phyloP scores from a whole-genome alignment of 768 basidiomycete genomes.

The Ramaria rubella region DNA sequence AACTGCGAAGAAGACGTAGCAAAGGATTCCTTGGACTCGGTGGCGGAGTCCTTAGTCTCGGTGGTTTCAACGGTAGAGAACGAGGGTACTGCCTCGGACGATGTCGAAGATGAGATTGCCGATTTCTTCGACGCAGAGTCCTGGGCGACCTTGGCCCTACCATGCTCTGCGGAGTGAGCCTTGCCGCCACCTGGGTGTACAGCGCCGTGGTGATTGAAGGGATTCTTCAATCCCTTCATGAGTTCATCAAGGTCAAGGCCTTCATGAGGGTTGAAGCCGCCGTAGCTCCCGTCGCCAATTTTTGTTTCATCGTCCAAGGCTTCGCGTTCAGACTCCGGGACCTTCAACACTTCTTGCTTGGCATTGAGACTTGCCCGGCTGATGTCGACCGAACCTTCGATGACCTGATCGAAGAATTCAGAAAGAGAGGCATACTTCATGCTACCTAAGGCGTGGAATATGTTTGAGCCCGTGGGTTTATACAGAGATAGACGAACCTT shows the following conservation, averaged over 20 bases:
- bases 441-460: conserved; percentile 38
- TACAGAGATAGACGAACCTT: conserved; percentile 41
- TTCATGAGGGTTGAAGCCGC: conserved; percentile 8
- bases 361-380: conserved; percentile 34
- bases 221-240: neutral
- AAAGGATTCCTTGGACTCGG: too few species aligned
- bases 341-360: conserved; percentile 3
- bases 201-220: conserved; percentile 1
- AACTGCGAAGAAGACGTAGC: too few species aligned
- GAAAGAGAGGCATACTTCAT: conserved; percentile 70
- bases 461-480: neutral
- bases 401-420: conserved; percentile 64
- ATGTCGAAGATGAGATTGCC: neutral
- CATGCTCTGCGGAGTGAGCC: neutral
- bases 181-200: neutral
- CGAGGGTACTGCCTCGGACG: neutral
- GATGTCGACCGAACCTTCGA: conserved; percentile 63
- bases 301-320: conserved; percentile 5
- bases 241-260: conserved; percentile 4
- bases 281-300: conserved; percentile 2
- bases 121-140: neutral
- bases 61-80: neutral
- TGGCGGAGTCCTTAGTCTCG: too few species aligned
- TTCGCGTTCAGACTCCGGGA: neutral
- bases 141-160: neutral